Conservation (phyloP, 108 stramenopile species). For the Nitzschia sp. region DNA sequence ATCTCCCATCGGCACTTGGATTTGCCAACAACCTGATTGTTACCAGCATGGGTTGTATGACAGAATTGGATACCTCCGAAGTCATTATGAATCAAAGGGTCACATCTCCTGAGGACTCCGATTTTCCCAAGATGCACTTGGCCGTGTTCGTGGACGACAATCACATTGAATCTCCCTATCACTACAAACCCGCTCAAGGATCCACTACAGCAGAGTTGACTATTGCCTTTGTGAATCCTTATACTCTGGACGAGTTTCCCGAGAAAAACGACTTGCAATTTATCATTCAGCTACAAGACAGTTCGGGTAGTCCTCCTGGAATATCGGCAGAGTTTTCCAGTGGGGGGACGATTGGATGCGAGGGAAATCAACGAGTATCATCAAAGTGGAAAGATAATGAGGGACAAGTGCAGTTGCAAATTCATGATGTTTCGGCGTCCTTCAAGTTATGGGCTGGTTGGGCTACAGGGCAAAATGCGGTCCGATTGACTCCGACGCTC, state of each 20-base stretch:
- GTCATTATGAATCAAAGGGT: constrained; percentile 76
- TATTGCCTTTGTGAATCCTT: constrained; percentile 45
- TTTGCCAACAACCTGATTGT: constrained; percentile 38
- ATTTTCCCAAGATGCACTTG: constrained; percentile 50
- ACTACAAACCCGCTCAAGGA: constrained; percentile 1
- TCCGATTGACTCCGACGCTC: constrained; percentile 55
- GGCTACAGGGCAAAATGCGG: constrained; percentile 79
- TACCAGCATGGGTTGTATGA: constrained; percentile 37
- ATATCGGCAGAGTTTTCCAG: constrained; percentile 33
- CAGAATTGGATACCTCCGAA: constrained; percentile 56
- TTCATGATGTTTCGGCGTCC: constrained; percentile 27
- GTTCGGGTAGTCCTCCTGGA: background rate
- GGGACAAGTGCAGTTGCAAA: constrained; percentile 35
- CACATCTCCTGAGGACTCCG: constrained; percentile 37
- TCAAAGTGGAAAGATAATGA: constrained; percentile 21
- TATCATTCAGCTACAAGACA: constrained; percentile 55
- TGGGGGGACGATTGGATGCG: constrained; percentile 44
- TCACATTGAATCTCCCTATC: constrained; percentile 22
- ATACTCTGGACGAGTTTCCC: constrained; percentile 37
- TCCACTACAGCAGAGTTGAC: constrained; percentile 17
- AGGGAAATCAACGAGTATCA: constrained; percentile 35
- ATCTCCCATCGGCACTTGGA: constrained; percentile 18
- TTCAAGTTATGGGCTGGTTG: constrained; percentile 60
- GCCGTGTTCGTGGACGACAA: constrained; percentile 28
- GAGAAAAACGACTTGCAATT: constrained; percentile 53